Base-by-base conservation (phyloP, 768 basidiomycete species). In the Xanthoconium stramineum region DNA sequence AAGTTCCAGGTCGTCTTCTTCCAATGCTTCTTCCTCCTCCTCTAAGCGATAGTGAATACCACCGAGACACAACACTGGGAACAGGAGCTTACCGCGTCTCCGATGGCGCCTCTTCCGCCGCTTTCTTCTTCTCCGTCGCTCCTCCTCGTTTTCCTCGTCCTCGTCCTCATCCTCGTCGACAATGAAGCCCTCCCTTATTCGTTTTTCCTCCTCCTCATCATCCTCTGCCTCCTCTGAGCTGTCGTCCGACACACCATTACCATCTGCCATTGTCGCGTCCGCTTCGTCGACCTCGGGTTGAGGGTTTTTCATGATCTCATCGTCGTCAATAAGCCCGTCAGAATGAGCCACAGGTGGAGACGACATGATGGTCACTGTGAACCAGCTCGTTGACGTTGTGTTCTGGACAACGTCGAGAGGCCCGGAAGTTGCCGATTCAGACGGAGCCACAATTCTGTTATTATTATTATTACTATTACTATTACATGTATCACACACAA, bases 151-250 rank as follows among this genome's bases (percentile, higher is more conserved):
- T 2, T 83, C 84, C 0, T 84, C 88, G 5, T 88, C 90, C 0
- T 93, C 91, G 8, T 93, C 91, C n/a, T 94, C 89, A 0, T 90
- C 93, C 56, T 95, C 92, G 10, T 90, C 90, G 9, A 94, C 94
- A 64, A 98, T 97, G 68, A 98, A 97, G 0, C 91, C 94, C 48
- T 94, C 90, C 49, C 84, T 77, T 53, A 97, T 84, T 54, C 83
- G 78, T 55, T 83, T 80, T 63, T 78, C 88, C 74, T 94, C 94
- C 59, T 96, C 95, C 64, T 85, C 89, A 66, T 96, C 94, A 47
- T 96, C 94, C 37, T 95, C 91, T 36, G 83, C 88, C 66, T 94
- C 90, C 64, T 92, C 91, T 44, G 91, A 93, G 69, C 91, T 93
- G 72, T 94, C 91, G 68, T 89, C 89, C 19, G 84, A 82, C 53